A percentile compares a stretch with the other conserved stretches of the same genome.
These are phyloP conservation scores for Trypanosomatidae sp. DNA, from an alignment of 208 protist genomes.

Conservation along the genomic window DNA sequence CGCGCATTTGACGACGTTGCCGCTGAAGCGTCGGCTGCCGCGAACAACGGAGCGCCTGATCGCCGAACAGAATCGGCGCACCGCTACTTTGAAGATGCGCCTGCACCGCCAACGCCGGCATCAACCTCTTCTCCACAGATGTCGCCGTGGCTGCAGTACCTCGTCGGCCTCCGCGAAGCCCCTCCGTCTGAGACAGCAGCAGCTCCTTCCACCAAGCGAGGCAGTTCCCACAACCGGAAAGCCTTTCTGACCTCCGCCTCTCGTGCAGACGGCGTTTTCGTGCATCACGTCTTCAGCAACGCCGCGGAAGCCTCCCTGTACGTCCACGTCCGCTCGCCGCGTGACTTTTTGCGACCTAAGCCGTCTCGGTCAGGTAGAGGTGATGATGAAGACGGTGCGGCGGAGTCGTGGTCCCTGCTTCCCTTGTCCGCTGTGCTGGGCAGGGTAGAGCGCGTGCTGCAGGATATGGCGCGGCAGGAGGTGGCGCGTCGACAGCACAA, in stretches of 20 bases:
- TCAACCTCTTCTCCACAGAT: too few relatives aligned
- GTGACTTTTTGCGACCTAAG: constrained; percentile 11
- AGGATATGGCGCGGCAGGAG: constrained; percentile 6
- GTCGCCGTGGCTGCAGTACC: constrained; percentile 27
- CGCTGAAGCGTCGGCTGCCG: too few relatives aligned
- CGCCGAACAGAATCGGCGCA: too few relatives aligned
- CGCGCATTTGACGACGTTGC: too few relatives aligned
- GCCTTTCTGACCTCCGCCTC: not conserved
- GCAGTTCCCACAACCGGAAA: not conserved
- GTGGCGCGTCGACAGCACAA: too few relatives aligned
- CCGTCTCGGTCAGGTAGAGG: not conserved
- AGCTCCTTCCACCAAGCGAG: not conserved
- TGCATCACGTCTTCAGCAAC: constrained; percentile 27
- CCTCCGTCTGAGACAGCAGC: not conserved
- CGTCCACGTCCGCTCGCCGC: constrained; percentile 5
- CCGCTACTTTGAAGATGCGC: too few relatives aligned
- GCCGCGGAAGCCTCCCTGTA: constrained; percentile 17
- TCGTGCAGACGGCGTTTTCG: not conserved
- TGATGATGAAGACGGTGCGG: too few relatives aligned
- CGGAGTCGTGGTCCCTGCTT: constrained; percentile 7
- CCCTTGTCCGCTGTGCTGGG: constrained; percentile 4
- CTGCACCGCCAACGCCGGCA: too few relatives aligned
- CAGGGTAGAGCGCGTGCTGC: constrained; percentile 6
- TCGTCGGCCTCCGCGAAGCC: constrained; percentile 13
- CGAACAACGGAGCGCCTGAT: too few relatives aligned